Conservation (phyloP, 768 basidiomycete genomes). For the Suillus americanus region DNA sequence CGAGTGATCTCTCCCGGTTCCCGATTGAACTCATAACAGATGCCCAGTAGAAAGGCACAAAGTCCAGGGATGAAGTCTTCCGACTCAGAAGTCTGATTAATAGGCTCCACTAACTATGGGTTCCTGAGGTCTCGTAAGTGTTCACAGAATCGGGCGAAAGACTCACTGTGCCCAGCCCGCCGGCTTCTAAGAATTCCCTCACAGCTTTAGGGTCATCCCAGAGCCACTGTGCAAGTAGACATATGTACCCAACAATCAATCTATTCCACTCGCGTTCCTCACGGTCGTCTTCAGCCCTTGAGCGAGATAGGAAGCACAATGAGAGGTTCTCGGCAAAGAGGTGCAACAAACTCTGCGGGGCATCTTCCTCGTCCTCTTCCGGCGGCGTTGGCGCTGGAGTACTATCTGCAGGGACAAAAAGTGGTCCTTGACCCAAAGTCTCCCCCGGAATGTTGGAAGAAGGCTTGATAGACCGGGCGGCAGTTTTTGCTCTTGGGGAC, state of each 20-base stretch:
- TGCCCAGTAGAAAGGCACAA: constrained; percentile 87
- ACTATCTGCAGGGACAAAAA: constrained; percentile 80
- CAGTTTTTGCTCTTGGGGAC: constrained; percentile 60
- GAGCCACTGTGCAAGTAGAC: constrained; percentile 86
- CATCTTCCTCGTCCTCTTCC: constrained; percentile 56
- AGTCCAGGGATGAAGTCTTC: constrained; percentile 88
- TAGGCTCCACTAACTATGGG: constrained; percentile 85
- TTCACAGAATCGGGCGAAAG: not conserved
- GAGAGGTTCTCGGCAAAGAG: constrained; percentile 90
- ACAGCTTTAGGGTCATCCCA: constrained; percentile 95
- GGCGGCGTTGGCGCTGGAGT: constrained; percentile 33
- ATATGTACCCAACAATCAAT: constrained; percentile 82
- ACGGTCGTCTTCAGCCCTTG: constrained; percentile 50
- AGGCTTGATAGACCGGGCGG: constrained; percentile 66
- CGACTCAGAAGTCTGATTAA: constrained; percentile 84
- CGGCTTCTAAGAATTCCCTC: constrained; percentile 85
- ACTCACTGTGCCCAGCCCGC: constrained; percentile 88
- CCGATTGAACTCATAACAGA: constrained; percentile 95
- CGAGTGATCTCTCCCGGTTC: constrained; percentile 96
- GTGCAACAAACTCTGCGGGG: constrained; percentile 73
- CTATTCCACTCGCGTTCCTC: constrained; percentile 91
- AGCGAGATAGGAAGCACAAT: constrained; percentile 76
- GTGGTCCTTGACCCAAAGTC: constrained; percentile 37
- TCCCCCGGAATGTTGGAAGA: constrained; percentile 34
- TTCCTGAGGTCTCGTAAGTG: not conserved